Base-by-base conservation (phyloP, 2,329 filamentous ascomycete genomes). In the Beauveria brongniartii region DNA sequence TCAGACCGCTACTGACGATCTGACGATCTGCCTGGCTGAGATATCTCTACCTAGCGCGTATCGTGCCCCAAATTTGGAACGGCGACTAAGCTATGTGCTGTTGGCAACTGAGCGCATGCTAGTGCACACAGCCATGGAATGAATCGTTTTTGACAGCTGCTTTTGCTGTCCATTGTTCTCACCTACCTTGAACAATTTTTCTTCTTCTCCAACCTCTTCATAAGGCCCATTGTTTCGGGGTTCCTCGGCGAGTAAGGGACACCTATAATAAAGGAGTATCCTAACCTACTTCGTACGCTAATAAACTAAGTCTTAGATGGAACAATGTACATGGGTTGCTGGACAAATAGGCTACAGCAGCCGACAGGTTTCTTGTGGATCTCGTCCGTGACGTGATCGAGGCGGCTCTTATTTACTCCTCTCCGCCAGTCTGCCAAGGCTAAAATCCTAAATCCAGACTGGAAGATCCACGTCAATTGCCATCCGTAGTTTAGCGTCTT, bases 361-460 rank as follows among this genome's bases (percentile, higher is more conserved):
- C 34, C 34, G 12, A 37, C 34, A 37, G 34, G 34, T 5, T 20
- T 26, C 34, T 26, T 50, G 56, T 59, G 56, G 56, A 59, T 59
- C 56, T 34, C 34, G 1, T 51, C 56, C 20, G 56, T 59, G 56
- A 53, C 56, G 56, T 59, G 56, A 59, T 59, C 37, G 56, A 53
- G 48, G 34, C 26, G 48, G 56, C 37, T 53, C n/a, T 24, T 34
- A 24, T 52, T 34, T 37, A 14, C 20, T 40, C 52, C 22, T 40
- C 55, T 56, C 20, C 24, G 46, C 40, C 55, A 43, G 20, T 48
- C 43, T 44, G 28, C 55, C 30, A 50, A 43, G 22, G 20, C 46
- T 30, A 40, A 51, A 58, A 22, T 50, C 34, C 48, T 59, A 46
- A 52, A 53, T 59, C 37, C 56, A 52, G 48, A 37, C 34, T 30